Evolutionary conservation across 257 asterid genomes (phyloP).

Genomic region (Primulina tabacum): DNA sequence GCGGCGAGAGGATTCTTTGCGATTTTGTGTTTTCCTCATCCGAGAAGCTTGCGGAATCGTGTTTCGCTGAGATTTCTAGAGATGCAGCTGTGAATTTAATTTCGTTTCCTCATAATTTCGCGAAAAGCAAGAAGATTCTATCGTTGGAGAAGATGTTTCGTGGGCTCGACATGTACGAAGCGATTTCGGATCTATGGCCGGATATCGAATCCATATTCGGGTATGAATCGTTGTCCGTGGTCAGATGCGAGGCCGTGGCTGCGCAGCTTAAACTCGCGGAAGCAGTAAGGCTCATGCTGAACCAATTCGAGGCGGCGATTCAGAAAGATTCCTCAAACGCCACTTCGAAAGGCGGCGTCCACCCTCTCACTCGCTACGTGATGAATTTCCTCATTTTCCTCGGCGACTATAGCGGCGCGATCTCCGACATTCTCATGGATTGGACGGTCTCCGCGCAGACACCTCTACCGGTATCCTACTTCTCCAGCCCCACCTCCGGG

Average conservation of each 20-base stretch:
- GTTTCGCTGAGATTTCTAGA: slow-evolving; percentile 56
- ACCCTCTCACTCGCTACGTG: slow-evolving; percentile 86
- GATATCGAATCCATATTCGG: slow-evolving; percentile 62
- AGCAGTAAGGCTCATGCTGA: slow-evolving; percentile 54
- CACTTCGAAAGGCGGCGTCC: slow-evolving; percentile 59
- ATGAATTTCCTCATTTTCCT: slow-evolving; percentile 75
- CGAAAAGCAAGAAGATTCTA: slow-evolving; percentile 47
- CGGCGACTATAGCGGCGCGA: slow-evolving; percentile 61
- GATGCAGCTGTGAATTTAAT: slow-evolving; percentile 54
- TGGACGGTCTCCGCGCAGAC: slow-evolving; percentile 38
- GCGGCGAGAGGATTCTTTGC: slow-evolving; percentile 66
- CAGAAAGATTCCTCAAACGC: slow-evolving; percentile 66
- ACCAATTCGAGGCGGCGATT: slow-evolving; percentile 74
- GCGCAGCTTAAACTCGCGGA: slow-evolving; percentile 64
- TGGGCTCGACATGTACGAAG: slow-evolving; percentile 64
- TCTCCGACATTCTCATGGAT: slow-evolving; percentile 60
- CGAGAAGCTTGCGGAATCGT: slow-evolving; percentile 50
- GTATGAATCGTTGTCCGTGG: slow-evolving; percentile 46
- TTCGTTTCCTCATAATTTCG: slow-evolving; percentile 49
- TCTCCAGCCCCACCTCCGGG: slow-evolving; percentile 43
- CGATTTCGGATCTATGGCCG: slow-evolving; percentile 60
- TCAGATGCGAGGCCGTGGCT: slow-evolving; percentile 49
- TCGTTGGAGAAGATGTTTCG: slow-evolving; percentile 82
- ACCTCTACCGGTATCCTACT: slow-evolving; percentile 63
- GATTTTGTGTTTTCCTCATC: slow-evolving; percentile 64